Evolutionary conservation across 2,329 filamentous ascomycete genomes (phyloP).

Genomic region (Ophiostoma angusticollis): DNA sequence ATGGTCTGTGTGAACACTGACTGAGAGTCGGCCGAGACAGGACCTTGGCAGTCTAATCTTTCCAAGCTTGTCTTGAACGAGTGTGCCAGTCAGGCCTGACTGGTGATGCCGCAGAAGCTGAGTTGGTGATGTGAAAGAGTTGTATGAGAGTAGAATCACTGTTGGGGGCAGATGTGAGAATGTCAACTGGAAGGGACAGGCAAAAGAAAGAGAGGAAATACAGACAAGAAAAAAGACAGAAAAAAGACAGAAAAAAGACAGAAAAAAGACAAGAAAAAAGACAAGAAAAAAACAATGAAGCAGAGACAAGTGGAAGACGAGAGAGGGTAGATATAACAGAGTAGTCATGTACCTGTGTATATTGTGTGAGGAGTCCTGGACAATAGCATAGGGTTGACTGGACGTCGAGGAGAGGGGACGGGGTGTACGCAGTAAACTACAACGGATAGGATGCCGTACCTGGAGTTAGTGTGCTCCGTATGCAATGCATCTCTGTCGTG

Average conservation of each 20-base stretch:
- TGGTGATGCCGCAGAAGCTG: constrained; percentile 6
- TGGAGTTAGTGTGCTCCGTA: too few species aligned
- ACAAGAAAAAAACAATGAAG: not conserved
- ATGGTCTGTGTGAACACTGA: not conserved
- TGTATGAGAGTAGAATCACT: too few species aligned
- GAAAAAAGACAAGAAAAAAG: not conserved
- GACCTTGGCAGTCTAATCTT: not conserved
- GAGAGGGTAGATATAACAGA: too few species aligned
- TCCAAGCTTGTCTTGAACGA: not conserved
- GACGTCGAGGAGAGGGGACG: too few species aligned
- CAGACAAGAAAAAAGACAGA: not conserved
- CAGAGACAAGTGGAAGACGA: too few species aligned
- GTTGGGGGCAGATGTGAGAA: not conserved
- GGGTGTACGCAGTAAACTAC: too few species aligned
- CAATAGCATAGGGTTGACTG: too few species aligned
- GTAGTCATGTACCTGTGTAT: too few species aligned
- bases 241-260: not conserved
- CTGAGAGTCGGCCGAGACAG: not conserved
- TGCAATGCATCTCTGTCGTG: too few species aligned
- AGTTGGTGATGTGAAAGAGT: not conserved
- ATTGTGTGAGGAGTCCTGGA: too few species aligned
- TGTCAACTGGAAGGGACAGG: not conserved
- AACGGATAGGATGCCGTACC: too few species aligned
- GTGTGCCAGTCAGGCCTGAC: constrained; percentile 12
- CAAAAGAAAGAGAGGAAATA: not conserved